Conservation (phyloP, 1,284 basidiomycete species). For the Xerocomus tenax region DNA sequence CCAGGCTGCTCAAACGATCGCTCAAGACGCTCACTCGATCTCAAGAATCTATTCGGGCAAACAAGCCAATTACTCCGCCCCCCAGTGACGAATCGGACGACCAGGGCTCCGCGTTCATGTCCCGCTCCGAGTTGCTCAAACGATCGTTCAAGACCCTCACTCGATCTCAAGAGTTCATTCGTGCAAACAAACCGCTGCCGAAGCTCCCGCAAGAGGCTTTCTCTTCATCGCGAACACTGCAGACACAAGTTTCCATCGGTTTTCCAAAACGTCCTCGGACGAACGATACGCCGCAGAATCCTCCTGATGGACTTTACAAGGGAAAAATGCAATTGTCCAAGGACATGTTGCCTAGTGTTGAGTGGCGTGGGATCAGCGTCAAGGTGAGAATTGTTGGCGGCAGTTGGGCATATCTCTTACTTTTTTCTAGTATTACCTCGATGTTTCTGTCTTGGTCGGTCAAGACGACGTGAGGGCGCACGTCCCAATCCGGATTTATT, state of each 20-base stretch:
- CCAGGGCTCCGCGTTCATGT: slow-evolving; percentile 8
- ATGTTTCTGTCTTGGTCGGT: slow-evolving; percentile 55
- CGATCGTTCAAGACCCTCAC: slow-evolving; percentile 35
- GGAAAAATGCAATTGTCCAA: slow-evolving; percentile 45
- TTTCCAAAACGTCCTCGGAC: slow-evolving; percentile 60
- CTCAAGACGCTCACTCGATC: slow-evolving; percentile 29
- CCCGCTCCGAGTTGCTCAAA: slow-evolving; percentile 36
- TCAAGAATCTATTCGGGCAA: slow-evolving; percentile 11
- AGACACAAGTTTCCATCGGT: slow-evolving; percentile 50
- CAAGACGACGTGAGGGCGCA: slow-evolving; percentile 53
- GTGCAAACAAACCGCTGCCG: slow-evolving; percentile 39
- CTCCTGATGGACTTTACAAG: slow-evolving; percentile 62
- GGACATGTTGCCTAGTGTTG: slow-evolving; percentile 54
- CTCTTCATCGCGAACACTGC: slow-evolving; percentile 42
- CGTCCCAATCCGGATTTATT: slow-evolving; percentile 51
- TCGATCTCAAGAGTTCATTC: slow-evolving; percentile 20
- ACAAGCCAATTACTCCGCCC: slow-evolving; percentile 36
- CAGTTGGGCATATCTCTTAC: slow-evolving; percentile 10
- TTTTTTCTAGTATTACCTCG: slow-evolving; percentile 53
- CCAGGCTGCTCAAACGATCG: slow-evolving; percentile 42
- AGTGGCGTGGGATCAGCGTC: slow-evolving; percentile 57
- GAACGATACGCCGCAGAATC: slow-evolving; percentile 31
- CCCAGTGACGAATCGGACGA: slow-evolving; percentile 44
- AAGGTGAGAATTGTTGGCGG: slow-evolving; percentile 40
- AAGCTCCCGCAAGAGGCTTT: slow-evolving; percentile 39